Conservation (phyloP, 805 yeast genomes). For the Saturnispora mendoncae region DNA sequence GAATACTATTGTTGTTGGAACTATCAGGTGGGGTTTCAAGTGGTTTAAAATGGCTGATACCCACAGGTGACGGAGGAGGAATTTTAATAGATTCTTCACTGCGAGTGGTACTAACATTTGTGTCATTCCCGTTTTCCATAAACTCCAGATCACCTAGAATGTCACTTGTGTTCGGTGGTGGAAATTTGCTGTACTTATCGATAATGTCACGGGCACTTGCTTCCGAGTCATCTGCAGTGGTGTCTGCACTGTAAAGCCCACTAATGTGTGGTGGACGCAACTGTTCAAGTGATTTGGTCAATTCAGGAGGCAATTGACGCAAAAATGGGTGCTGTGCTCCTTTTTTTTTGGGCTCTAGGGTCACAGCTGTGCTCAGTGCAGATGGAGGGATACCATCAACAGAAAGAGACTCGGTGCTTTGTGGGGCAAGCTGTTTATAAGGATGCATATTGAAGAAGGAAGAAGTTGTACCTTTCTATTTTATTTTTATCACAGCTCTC, state of each 20-base stretch:
- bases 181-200: constrained; percentile 4
- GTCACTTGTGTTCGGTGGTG: neutral
- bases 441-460: constrained; percentile 5
- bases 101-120: too few species aligned
- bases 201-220: constrained; percentile 6
- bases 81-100: neutral
- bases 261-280: neutral
- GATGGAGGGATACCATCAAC: too few species aligned
- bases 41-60: neutral
- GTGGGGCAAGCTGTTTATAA: constrained; percentile 8
- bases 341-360: neutral
- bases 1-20: neutral
- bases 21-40: neutral
- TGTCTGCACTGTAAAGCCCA: neutral
- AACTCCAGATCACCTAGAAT: constrained; percentile 1
- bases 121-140: too few species aligned
- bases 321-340: constrained; percentile 12
- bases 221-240: constrained; percentile 1
- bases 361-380: neutral
- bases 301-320: constrained; percentile 11
- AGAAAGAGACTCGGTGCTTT: neutral
- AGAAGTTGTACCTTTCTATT: too few species aligned
- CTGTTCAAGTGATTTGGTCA: constrained; percentile 11
- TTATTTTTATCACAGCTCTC: neutral
- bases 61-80: neutral